These are phyloP conservation scores for Fomes fomentarius DNA, from an alignment of 1,284 basidiomycete species.

Conservation along the genomic window DNA sequence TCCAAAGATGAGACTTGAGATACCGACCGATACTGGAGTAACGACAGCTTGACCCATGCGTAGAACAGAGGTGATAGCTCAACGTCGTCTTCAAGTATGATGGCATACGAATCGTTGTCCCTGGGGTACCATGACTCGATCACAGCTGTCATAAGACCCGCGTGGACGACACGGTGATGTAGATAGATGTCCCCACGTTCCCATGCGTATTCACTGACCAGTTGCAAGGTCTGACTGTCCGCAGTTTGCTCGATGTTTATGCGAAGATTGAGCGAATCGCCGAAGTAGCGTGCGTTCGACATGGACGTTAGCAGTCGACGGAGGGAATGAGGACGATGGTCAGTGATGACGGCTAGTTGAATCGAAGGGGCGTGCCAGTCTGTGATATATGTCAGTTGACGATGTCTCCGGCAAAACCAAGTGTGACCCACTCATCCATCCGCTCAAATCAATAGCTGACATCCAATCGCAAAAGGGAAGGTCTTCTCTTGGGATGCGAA, in stretches of 20 bases:
- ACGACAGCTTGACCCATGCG: constrained; percentile 78
- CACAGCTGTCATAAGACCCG: constrained; percentile 77
- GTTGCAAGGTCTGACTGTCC: constrained; percentile 58
- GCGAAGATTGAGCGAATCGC: constrained; percentile 62
- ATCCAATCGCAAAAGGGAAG: constrained; percentile 68
- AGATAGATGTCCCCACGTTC: constrained; percentile 56
- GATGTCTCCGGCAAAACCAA: too few relatives aligned
- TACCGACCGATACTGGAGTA: constrained; percentile 72
- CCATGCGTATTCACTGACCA: constrained; percentile 62
- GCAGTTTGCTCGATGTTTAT: constrained; percentile 79
- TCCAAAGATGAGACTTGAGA: background rate
- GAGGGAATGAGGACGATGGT: constrained; percentile 75
- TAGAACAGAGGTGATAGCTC: constrained; percentile 84
- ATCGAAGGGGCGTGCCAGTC: constrained; percentile 75
- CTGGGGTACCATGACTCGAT: constrained; percentile 87
- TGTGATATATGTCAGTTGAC: constrained; percentile 41
- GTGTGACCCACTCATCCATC: constrained; percentile 54
- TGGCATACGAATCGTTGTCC: constrained; percentile 71
- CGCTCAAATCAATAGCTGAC: constrained; percentile 53
- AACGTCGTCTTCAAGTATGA: constrained; percentile 83
- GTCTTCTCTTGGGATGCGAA: constrained; percentile 52
- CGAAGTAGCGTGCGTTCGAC: constrained; percentile 62
- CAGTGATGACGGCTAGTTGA: constrained; percentile 75
- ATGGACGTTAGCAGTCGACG: constrained; percentile 67
- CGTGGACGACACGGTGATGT: constrained; percentile 74